Conservation (phyloP, 108 stramenopile species). For the Fragilariopsis cylindrus region DNA sequence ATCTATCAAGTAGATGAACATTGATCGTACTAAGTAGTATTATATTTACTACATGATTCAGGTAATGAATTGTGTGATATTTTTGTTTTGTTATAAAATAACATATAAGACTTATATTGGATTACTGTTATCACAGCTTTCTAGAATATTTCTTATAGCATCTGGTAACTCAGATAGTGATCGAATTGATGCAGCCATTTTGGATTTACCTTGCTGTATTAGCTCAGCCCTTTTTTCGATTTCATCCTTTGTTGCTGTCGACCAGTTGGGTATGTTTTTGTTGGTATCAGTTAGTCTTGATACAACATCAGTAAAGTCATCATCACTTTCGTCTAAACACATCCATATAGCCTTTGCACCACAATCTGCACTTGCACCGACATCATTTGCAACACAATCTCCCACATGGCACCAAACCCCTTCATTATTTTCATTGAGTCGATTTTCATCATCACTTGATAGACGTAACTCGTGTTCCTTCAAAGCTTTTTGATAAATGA, state of each 20-base stretch:
- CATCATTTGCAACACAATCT: constrained; percentile 78
- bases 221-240: constrained; percentile 28
- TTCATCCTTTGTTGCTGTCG: constrained; percentile 51
- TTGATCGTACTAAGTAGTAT: no score
- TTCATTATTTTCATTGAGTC: constrained; percentile 1
- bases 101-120: not conserved
- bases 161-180: constrained; percentile 22
- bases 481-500: constrained; percentile 65
- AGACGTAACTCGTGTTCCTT: constrained; percentile 16
- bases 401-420: constrained; percentile 70
- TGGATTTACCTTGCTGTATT: constrained; percentile 7
- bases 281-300: not conserved
- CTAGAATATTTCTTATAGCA: constrained; percentile 6
- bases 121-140: not conserved
- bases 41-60: no score
- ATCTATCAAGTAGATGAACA: no score
- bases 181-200: constrained; percentile 15
- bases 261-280: constrained; percentile 35
- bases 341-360: constrained; percentile 72
- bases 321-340: constrained; percentile 5
- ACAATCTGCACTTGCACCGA: constrained; percentile 56
- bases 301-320: constrained; percentile 17
- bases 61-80: no score
- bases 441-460: not conserved
- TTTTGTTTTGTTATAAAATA: no score